Conservation (phyloP, 2,329 filamentous ascomycete genomes). For the Harringtonia lauricola region DNA sequence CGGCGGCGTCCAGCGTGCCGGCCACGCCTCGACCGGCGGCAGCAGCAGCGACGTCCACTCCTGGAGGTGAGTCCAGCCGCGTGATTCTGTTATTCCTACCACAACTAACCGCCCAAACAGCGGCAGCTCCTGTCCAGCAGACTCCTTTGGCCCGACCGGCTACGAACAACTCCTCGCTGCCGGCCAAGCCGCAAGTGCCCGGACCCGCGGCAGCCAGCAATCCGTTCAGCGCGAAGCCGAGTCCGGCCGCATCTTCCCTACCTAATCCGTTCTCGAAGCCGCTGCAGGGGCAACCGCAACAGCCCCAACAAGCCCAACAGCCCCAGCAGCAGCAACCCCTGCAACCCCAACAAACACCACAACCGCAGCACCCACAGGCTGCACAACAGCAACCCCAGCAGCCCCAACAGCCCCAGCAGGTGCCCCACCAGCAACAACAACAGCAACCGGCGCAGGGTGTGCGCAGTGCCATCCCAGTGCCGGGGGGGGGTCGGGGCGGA, state of each 20-base stretch:
- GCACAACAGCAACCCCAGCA: conserved; percentile 1
- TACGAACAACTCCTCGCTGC: conserved; percentile 1
- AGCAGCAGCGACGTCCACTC: background rate
- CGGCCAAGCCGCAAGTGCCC: background rate
- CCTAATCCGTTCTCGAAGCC: conserved; percentile 13
- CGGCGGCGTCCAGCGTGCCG: background rate
- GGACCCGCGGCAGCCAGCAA: conserved; percentile 1
- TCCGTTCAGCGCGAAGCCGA: conserved; percentile 7
- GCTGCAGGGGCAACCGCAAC: background rate
- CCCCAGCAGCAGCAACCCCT: background rate
- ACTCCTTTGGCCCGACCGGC: too few species aligned
- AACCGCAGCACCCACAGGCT: background rate
- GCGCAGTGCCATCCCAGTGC: conserved; percentile 12
- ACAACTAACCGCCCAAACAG: too few species aligned
- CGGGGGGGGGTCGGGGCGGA: conserved; percentile 13
- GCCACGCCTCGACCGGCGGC: conserved; percentile 12
- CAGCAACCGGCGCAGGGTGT: conserved; percentile 5
- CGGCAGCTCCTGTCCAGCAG: too few species aligned
- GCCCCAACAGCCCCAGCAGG: background rate
- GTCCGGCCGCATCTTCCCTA: background rate
- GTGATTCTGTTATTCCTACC: background rate
- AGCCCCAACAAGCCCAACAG: background rate
- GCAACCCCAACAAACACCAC: background rate
- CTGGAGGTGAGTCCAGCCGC: background rate
- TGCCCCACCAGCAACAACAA: conserved; percentile 1